Percentiles rank a stretch among this genome's conserved stretches.
Conservation (phyloP, 805 yeast genomes). For the Lachancea thermotolerans region DNA sequence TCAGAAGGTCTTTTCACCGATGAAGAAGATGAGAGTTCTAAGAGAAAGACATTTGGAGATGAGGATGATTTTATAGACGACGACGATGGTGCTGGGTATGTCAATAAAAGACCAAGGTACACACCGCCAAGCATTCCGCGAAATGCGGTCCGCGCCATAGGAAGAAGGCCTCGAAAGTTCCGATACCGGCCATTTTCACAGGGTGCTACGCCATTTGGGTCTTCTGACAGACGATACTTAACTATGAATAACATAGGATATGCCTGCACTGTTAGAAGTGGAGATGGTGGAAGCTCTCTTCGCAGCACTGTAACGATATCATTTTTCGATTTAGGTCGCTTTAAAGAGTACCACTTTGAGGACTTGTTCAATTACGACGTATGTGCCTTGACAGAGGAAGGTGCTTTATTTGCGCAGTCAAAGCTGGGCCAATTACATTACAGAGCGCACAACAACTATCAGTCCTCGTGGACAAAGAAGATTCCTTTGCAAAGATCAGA, state of each 20-base stretch:
- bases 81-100: constrained; percentile 53
- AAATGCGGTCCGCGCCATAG: constrained; percentile 52
- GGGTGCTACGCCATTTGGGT: constrained; percentile 81
- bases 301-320: constrained; percentile 56
- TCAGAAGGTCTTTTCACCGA: constrained; percentile 23
- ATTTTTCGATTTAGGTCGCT: constrained; percentile 71
- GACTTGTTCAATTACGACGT: constrained; percentile 67
- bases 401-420: constrained; percentile 54
- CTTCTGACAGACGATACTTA: constrained; percentile 61
- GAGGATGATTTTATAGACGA: constrained; percentile 55
- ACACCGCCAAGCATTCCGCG: constrained; percentile 19
- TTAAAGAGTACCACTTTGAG: constrained; percentile 78
- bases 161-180: constrained; percentile 45
- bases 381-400: constrained; percentile 64
- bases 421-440: constrained; percentile 46
- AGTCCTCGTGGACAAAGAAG: constrained; percentile 64
- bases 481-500: constrained; percentile 49
- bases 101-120: constrained; percentile 11
- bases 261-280: constrained; percentile 63
- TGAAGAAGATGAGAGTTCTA: constrained; percentile 19
- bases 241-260: constrained; percentile 78
- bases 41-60: constrained; percentile 24
- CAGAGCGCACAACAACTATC: constrained; percentile 60
- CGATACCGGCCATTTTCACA: constrained; percentile 64
- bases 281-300: constrained; percentile 40